These are phyloP conservation scores for Exobasidium cylindrosporum DNA, from an alignment of 1,284 basidiomycete genomes.

Conservation along the genomic window DNA sequence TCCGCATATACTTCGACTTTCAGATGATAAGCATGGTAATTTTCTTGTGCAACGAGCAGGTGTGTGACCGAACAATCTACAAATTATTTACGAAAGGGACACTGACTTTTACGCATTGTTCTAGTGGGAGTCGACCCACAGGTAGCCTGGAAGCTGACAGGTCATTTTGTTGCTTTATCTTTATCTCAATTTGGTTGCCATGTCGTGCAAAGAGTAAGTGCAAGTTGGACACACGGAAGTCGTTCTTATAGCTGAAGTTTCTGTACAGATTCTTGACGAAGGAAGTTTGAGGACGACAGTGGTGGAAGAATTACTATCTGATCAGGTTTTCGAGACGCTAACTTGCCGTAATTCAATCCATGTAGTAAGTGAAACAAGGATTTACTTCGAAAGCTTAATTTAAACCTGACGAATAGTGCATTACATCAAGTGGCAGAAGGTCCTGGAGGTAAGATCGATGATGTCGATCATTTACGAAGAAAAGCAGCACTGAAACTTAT, in stretches of 20 bases:
- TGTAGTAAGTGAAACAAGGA: slow-evolving; percentile 41
- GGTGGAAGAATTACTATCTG: slow-evolving; percentile 37
- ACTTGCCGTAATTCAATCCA: slow-evolving; percentile 43
- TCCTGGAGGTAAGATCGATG: slow-evolving; percentile 14
- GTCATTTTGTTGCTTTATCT: slow-evolving; percentile 33
- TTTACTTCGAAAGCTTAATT: too few species aligned
- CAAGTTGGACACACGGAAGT: not conserved
- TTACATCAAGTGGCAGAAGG: slow-evolving; percentile 24
- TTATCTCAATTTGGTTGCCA: slow-evolving; percentile 47
- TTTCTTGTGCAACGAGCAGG: slow-evolving; percentile 44
- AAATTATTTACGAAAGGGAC: too few species aligned
- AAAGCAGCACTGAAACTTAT: too few species aligned
- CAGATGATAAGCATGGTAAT: slow-evolving; percentile 45
- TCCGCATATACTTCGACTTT: slow-evolving; percentile 25
- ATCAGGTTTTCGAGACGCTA: slow-evolving; percentile 35
- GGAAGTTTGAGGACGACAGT: slow-evolving; percentile 25
- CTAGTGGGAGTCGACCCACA: slow-evolving; percentile 23
- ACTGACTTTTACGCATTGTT: too few species aligned
- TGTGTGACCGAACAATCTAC: slow-evolving; percentile 10
- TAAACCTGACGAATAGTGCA: too few species aligned
- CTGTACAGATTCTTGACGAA: slow-evolving; percentile 28
- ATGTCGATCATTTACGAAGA: too few species aligned
- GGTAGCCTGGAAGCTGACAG: slow-evolving; percentile 29
- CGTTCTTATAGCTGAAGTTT: not conserved
- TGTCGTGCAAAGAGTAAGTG: slow-evolving; percentile 34